phyloP scores from a whole-genome alignment of 192 early-diverging fungal genomes.

The Coemansia sp. region DNA sequence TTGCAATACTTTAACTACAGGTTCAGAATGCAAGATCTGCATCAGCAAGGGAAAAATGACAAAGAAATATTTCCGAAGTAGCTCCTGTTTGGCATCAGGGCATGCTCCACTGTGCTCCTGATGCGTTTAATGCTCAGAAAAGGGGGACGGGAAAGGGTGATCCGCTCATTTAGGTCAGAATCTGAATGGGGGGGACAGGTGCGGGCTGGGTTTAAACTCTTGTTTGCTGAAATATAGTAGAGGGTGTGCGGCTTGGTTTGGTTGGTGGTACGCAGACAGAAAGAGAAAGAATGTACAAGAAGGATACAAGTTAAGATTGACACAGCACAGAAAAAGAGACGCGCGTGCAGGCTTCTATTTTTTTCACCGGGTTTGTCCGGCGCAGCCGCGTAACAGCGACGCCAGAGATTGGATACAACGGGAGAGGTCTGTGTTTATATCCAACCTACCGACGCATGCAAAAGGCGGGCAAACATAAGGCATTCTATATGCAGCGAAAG shows the following conservation, averaged over 20 bases:
- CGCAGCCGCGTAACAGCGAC: not conserved
- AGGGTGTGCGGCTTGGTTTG: not conserved
- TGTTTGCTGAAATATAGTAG: not conserved
- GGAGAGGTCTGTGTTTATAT: not conserved
- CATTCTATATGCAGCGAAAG: not conserved
- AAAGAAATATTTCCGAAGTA: not conserved
- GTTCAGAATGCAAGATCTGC: constrained; percentile 8
- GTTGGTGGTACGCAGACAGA: not conserved
- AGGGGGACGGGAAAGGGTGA: not conserved
- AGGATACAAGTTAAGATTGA: constrained; percentile 7
- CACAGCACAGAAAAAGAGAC: constrained; percentile 20
- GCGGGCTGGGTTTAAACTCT: constrained; percentile 16
- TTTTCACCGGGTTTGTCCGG: not conserved
- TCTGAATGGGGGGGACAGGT: constrained; percentile 4
- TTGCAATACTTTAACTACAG: not conserved
- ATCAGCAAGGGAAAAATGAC: not conserved
- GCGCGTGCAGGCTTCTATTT: constrained; percentile 23
- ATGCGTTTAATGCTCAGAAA: not conserved
- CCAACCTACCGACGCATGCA: not conserved
- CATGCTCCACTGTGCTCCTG: not conserved
- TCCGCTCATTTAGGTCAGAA: constrained; percentile 6
- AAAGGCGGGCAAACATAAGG: not conserved
- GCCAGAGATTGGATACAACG: not conserved
- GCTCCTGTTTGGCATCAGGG: not conserved
- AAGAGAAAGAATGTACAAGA: not conserved